Evolutionary conservation across 1,284 basidiomycete species (phyloP).

Genomic region (Marasmius tenuissimus): DNA sequence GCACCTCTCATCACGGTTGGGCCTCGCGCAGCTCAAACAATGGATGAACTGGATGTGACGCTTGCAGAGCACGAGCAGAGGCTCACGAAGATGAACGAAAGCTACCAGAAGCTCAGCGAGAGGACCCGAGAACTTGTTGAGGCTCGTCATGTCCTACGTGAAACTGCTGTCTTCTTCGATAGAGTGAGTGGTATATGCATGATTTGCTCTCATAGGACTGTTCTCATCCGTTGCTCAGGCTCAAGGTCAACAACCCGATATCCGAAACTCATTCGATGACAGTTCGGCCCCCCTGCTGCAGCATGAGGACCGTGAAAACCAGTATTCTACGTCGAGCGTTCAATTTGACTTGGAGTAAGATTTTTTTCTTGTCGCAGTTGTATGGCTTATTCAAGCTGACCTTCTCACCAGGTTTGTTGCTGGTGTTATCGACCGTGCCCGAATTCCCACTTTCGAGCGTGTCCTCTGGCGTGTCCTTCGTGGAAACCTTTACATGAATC

Average conservation of each 20-base stretch:
- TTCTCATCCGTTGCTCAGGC: constrained; percentile 51
- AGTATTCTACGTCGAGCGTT: constrained; percentile 50
- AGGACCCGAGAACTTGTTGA: constrained; percentile 89
- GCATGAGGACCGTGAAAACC: constrained; percentile 83
- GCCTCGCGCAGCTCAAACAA: constrained; percentile 87
- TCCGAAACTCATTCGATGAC: constrained; percentile 90
- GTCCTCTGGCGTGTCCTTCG: constrained; percentile 98
- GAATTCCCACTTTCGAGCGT: constrained; percentile 94
- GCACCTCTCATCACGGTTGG: constrained; percentile 84
- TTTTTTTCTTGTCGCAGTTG: constrained; percentile 10
- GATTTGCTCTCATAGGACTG: background rate
- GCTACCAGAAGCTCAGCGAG: constrained; percentile 88
- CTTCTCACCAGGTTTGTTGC: constrained; percentile 76
- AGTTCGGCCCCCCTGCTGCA: constrained; percentile 90
- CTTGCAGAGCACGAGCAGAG: constrained; percentile 88
- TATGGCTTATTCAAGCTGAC: constrained; percentile 5
- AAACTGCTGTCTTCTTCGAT: constrained; percentile 97
- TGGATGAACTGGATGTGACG: constrained; percentile 91
- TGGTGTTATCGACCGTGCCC: constrained; percentile 92
- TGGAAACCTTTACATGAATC: constrained; percentile 99
- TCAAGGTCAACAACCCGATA: constrained; percentile 76
- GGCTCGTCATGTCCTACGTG: constrained; percentile 89
- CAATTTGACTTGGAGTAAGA: constrained; percentile 87
- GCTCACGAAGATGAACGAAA: constrained; percentile 90
- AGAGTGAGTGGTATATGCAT: constrained; percentile 49